Conservation (phyloP, 1,284 basidiomycete species). For the Phaffia rhodozyma region DNA sequence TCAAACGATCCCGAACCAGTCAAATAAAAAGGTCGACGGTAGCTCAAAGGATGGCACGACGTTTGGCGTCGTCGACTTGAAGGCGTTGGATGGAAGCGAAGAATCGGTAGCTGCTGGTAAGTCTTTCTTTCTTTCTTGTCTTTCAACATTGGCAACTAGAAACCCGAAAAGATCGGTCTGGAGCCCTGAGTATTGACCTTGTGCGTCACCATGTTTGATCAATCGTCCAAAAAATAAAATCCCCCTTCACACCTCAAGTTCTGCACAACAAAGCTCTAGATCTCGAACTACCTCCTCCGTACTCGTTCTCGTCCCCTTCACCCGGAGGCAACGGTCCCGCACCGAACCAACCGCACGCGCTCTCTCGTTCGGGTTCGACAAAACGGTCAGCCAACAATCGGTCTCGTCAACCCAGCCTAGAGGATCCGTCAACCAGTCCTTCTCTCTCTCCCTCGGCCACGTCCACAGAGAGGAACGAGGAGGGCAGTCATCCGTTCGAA, state of each 20-base stretch:
- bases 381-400: background rate
- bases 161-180: conserved; percentile 6
- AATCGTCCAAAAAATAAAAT: too few species aligned
- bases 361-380: background rate
- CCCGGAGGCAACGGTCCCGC: background rate
- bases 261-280: too few species aligned
- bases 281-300: background rate
- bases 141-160: conserved; percentile 21
- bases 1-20: conserved; percentile 40
- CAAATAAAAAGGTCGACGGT: conserved; percentile 49
- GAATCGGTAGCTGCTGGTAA: conserved; percentile 15
- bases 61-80: conserved; percentile 40
- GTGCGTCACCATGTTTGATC: background rate
- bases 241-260: too few species aligned
- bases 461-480: too few species aligned
- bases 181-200: background rate
- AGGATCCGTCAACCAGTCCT: background rate
- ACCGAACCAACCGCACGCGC: background rate
- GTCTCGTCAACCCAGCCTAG: conserved; percentile 14
- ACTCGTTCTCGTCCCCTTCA: conserved; percentile 1
- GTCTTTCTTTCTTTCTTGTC: too few species aligned
- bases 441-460: background rate
- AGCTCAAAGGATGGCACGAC: too few species aligned
- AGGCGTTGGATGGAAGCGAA: conserved; percentile 16
- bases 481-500: conserved; percentile 11